Base-by-base conservation (phyloP, 495 filamentous ascomycete species). In the Aspergillus mulundensis region DNA sequence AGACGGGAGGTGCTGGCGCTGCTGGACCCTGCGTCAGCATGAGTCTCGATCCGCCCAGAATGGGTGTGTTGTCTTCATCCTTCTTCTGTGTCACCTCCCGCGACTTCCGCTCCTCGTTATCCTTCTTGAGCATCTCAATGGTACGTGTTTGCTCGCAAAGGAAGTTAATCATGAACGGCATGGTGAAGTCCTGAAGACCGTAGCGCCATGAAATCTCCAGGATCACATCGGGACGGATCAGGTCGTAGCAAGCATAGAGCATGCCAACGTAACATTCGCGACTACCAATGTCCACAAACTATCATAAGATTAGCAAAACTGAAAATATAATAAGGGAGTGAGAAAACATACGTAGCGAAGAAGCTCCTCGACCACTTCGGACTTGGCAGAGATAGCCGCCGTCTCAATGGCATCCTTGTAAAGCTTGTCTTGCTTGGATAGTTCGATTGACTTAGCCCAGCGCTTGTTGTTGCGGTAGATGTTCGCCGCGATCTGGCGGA, bases 391-490 rank as follows among this genome's bases (percentile, higher is more conserved):
- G 42, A 97, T 92, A n/a, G 95, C 95, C 12, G 95, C 83, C 23
- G 95, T 99, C 80, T 99, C 95, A 61, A 99, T 97, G 24, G 95
- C 95, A 80, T 99, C 95, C 81, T 96, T 97, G 85, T 92, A 99
- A 34, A 99, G 79, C 83, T 95, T 97, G 77, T 99, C 95, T 70
- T 97, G 95, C 82, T 99, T 99, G 11, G 91, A 96, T 44, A 99
- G 78, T 47, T 89, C 85, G 71, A 99, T 97, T n/a, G 94, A 97
- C 79, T 97, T 97, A 71, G 95, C 91, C 95, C 95, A 99, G 56
- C 95, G 85, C 86, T 97, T 97, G 79, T 96, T 97, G 82, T 97
- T 97, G 59, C 95, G 90, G 78, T 97, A 99, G 75, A 99, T 97
- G 78, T 82, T 95, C 61, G 95, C 90, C 10, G 95, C 93, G 63